A percentile compares a stretch with the other conserved stretches of the same genome.
Evolutionary conservation across 2,329 filamentous ascomycete genomes (phyloP).

Genomic region (Penicillium polonicum): DNA sequence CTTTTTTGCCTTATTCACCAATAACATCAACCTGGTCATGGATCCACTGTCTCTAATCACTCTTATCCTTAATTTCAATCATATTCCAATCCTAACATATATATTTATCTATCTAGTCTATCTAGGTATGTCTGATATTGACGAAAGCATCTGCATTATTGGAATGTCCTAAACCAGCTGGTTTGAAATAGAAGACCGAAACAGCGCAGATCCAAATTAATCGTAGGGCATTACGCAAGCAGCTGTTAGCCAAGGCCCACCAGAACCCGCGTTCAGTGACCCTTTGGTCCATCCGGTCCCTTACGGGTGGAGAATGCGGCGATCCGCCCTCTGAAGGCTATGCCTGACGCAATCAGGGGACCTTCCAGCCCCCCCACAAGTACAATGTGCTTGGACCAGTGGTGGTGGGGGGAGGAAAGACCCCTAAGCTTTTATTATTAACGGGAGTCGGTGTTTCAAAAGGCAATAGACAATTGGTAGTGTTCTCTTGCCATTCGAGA

Average conservation of each 20-base stretch:
- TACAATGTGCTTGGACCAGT: slow-evolving; percentile 9
- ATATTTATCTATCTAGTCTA: background rate
- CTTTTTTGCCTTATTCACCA: background rate
- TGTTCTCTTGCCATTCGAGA: slow-evolving; percentile 1
- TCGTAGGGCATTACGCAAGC: slow-evolving; percentile 40
- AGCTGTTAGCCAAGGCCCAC: slow-evolving; percentile 31
- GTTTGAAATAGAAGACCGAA: slow-evolving; percentile 22
- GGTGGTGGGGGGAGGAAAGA: background rate
- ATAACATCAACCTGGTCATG: background rate
- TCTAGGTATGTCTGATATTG: background rate
- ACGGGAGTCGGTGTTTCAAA: background rate
- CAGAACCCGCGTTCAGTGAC: slow-evolving; percentile 30
- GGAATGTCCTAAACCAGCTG: slow-evolving; percentile 1
- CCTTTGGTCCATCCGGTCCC: slow-evolving; percentile 38
- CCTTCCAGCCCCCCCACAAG: background rate
- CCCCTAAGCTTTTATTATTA: slow-evolving; percentile 10
- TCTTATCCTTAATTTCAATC: background rate
- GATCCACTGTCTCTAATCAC: background rate
- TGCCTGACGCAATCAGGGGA: slow-evolving; percentile 30
- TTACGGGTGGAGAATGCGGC: slow-evolving; percentile 40
- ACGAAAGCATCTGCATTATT: background rate
- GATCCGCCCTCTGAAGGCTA: slow-evolving; percentile 30
- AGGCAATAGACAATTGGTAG: background rate
- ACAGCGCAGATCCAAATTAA: slow-evolving; percentile 37
- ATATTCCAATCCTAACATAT: background rate